These are phyloP conservation scores for Microglena sp. DNA, from an alignment of 139 green algal genomes.

Conservation along the genomic window DNA sequence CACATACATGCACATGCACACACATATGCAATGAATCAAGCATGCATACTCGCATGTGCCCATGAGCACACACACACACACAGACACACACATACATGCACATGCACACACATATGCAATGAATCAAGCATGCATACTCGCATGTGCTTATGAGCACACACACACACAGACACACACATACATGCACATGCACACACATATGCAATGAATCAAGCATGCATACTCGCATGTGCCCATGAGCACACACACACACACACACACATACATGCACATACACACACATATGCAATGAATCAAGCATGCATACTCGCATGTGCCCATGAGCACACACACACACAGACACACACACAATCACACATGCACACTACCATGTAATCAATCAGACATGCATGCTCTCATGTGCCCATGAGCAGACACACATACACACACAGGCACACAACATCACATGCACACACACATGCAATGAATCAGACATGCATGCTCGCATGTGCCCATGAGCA, in stretches of 20 bases:
- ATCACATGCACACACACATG: background rate
- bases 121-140: conserved; percentile 68
- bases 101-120: conserved; percentile 57
- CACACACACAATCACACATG: conserved; percentile 11
- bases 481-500: background rate
- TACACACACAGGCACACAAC: background rate
- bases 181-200: background rate
- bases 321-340: background rate
- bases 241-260: conserved; percentile 5
- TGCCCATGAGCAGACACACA: conserved; percentile 19
- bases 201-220: background rate
- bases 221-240: too few species aligned
- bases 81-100: background rate
- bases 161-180: background rate
- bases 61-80: conserved; percentile 8
- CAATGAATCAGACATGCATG: background rate
- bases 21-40: conserved; percentile 64
- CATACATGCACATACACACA: background rate
- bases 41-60: conserved; percentile 42
- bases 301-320: too few species aligned
- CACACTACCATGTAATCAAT: conserved; percentile 74
- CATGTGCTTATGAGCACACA: conserved; percentile 22
- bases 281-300: too few species aligned
- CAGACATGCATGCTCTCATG: conserved; percentile 44
- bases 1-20: background rate